Conservation (phyloP, 805 yeast species). For the Saccharomycopsis lassenensis region DNA sequence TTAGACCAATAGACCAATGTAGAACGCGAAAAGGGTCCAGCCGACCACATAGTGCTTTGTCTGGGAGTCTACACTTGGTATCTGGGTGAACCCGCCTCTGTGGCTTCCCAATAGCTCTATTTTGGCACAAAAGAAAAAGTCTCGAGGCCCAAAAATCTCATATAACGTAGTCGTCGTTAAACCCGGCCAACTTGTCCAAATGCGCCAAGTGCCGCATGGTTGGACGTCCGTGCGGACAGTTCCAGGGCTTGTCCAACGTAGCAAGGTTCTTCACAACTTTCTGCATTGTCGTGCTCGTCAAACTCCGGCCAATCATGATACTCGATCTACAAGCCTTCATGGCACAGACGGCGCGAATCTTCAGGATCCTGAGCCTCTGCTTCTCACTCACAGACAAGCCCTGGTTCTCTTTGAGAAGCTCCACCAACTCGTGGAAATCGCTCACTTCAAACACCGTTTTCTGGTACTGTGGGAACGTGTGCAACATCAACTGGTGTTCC, state of each 20-base stretch:
- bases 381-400: conserved; percentile 22
- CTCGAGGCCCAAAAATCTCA: neutral
- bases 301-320: conserved; percentile 82
- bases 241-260: conserved; percentile 85
- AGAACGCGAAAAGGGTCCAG: no score
- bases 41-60: no score
- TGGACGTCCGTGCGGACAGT: conserved; percentile 94
- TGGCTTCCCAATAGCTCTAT: no score
- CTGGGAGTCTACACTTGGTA: no score
- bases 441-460: conserved; percentile 50
- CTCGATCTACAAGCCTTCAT: conserved; percentile 92
- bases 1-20: no score
- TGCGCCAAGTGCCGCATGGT: conserved; percentile 86
- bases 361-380: conserved; percentile 48
- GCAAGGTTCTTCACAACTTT: conserved; percentile 59
- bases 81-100: no score
- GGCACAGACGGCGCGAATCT: conserved; percentile 76
- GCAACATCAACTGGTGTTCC: conserved; percentile 44
- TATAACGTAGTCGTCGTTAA: conserved; percentile 31
- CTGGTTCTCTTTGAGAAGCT: conserved; percentile 47
- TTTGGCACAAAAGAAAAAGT: no score
- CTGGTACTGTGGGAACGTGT: conserved; percentile 66
- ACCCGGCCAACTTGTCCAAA: conserved; percentile 34
- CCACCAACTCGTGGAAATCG: conserved; percentile 62
- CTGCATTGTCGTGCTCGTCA: conserved; percentile 50